phyloP scores from a whole-genome alignment of 2,329 filamentous ascomycete species.

The Elsinoe australis region DNA sequence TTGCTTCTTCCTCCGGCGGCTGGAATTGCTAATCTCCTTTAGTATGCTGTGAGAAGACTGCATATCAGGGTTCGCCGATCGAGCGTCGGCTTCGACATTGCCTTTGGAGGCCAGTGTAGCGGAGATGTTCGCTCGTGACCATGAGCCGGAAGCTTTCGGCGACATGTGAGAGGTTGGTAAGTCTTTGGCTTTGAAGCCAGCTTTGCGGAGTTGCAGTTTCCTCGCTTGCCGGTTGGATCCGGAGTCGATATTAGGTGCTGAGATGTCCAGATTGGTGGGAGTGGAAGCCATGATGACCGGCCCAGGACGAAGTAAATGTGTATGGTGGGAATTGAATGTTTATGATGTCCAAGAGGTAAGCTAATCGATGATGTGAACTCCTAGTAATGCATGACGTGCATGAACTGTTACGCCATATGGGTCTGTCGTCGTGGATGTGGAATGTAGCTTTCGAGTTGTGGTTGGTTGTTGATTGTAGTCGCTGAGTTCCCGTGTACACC shows the following conservation, averaged over 20 bases:
- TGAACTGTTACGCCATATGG: background rate
- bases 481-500: background rate
- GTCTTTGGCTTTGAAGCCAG: constrained; percentile 29
- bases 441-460: background rate
- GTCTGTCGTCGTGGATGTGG: constrained; percentile 4
- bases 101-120: constrained; percentile 4
- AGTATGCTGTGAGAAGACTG: constrained; percentile 17
- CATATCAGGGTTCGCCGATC: constrained; percentile 21
- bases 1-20: constrained; percentile 20
- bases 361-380: constrained; percentile 8
- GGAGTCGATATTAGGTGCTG: background rate
- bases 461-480: constrained; percentile 6
- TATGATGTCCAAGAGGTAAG: background rate
- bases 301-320: background rate
- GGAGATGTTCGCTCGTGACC: constrained; percentile 23
- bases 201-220: constrained; percentile 30
- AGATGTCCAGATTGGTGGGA: constrained; percentile 7
- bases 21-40: constrained; percentile 22
- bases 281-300: constrained; percentile 12
- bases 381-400: constrained; percentile 12
- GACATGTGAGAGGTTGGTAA: constrained; percentile 29
- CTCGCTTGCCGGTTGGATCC: constrained; percentile 17
- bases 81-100: constrained; percentile 21
- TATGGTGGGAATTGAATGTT: background rate
- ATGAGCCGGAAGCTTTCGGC: constrained; percentile 25